A percentile compares a stretch with the other conserved stretches of the same genome.
phyloP scores from a whole-genome alignment of 2,329 filamentous ascomycete species.

The Ophiosphaerella narmari region DNA sequence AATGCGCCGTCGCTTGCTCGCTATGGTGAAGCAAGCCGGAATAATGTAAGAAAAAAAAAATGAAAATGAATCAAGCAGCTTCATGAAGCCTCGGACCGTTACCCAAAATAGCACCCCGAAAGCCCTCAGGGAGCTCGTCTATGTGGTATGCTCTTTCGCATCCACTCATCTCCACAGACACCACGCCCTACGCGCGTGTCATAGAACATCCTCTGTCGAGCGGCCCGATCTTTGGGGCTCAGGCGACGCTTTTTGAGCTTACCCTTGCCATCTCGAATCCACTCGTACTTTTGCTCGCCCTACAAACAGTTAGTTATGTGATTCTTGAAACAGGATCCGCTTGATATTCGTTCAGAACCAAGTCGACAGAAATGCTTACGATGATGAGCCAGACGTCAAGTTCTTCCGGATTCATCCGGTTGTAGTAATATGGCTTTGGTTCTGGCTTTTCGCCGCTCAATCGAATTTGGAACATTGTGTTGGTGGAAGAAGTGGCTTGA shows the following conservation, averaged over 20 bases:
- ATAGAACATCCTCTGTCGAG: slow-evolving; percentile 21
- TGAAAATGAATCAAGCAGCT: not conserved
- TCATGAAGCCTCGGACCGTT: not conserved
- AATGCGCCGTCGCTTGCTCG: not conserved
- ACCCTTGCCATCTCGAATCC: slow-evolving; percentile 13
- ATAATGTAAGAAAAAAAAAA: slow-evolving; percentile 6
- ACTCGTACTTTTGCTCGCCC: slow-evolving; percentile 23
- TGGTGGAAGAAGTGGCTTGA: not conserved
- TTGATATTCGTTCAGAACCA: not conserved
- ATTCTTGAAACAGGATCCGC: not conserved
- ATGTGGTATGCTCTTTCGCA: slow-evolving; percentile 22
- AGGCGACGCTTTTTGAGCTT: slow-evolving; percentile 20
- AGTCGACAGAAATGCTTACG: slow-evolving; percentile 7
- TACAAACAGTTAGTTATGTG: slow-evolving; percentile 6
- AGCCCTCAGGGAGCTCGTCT: slow-evolving; percentile 8
- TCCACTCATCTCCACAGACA: slow-evolving; percentile 30
- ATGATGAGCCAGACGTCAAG: slow-evolving; percentile 21
- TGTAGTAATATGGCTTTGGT: slow-evolving; percentile 23
- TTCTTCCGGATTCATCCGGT: slow-evolving; percentile 27
- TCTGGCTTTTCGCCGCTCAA: slow-evolving; percentile 22
- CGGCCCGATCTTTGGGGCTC: slow-evolving; percentile 11
- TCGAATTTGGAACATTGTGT: slow-evolving; percentile 14
- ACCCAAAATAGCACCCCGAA: no score
- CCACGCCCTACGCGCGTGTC: slow-evolving; percentile 23
- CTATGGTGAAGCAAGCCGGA: not conserved